Percentiles rank a stretch among this genome's conserved stretches.
Evolutionary conservation across 306 rosid species (phyloP).

Genomic region (Lathyrus tuberosus): DNA sequence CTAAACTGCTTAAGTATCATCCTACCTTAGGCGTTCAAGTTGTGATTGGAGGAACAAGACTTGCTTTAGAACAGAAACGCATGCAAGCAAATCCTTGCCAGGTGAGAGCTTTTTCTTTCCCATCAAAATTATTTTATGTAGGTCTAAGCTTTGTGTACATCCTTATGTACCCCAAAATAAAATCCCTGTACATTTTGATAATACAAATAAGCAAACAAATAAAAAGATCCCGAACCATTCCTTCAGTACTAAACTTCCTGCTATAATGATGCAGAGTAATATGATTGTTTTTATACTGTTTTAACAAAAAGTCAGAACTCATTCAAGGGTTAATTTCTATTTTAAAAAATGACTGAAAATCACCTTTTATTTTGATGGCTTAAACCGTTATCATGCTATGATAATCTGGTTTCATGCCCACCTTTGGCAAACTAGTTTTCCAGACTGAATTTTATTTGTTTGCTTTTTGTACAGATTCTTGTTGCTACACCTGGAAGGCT

Average conservation of each 20-base stretch:
- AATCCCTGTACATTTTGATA: background rate
- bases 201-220: constrained; percentile 30
- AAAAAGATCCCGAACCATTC: constrained; percentile 14
- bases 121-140: background rate
- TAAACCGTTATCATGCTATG: background rate
- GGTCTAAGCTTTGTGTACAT: background rate
- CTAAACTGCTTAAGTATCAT: constrained; percentile 78
- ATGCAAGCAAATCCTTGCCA: constrained; percentile 97
- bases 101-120: constrained; percentile 49
- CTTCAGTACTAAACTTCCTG: constrained; percentile 7
- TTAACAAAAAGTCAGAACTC: background rate
- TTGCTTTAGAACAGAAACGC: constrained; percentile 85
- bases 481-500: constrained; percentile 99
- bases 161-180: background rate
- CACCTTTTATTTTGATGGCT: background rate
- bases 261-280: background rate
- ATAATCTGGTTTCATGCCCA: background rate
- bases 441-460: background rate
- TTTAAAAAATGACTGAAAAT: background rate
- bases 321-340: background rate
- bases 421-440: background rate
- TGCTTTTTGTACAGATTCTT: constrained; percentile 70
- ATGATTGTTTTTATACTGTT: constrained; percentile 2
- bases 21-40: constrained; percentile 91
- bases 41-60: constrained; percentile 96